A percentile compares a stretch with the other conserved stretches of the same genome.
Evolutionary conservation across 2,329 filamentous ascomycete species (phyloP).

Genomic region (Chaetomiaceae sp.): DNA sequence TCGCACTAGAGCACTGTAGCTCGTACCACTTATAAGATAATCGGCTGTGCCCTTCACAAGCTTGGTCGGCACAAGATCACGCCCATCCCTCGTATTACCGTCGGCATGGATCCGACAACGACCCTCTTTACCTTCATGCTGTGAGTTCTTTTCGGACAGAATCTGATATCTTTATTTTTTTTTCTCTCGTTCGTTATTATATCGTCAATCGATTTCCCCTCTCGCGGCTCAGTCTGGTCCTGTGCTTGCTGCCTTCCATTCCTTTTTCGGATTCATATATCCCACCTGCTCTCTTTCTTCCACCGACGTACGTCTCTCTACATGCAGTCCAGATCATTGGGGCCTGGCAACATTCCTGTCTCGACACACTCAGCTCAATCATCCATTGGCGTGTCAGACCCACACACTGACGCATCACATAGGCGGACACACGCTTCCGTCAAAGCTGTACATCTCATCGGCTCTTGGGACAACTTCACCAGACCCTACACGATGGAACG

Average conservation of each 20-base stretch:
- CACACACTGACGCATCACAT: conserved; percentile 18
- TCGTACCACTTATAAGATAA: conserved; percentile 17
- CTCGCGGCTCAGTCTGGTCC: conserved; percentile 16
- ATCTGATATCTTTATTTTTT: conserved; percentile 13
- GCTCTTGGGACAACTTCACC: conserved; percentile 94
- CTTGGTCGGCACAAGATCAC: conserved; percentile 16
- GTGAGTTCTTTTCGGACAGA: conserved; percentile 45
- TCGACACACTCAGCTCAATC: background rate
- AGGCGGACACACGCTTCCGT: conserved; percentile 58
- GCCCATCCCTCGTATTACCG: conserved; percentile 21
- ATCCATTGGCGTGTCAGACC: background rate
- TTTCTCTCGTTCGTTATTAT: conserved; percentile 13
- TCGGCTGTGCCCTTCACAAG: conserved; percentile 4
- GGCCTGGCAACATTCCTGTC: background rate
- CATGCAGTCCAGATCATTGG: background rate
- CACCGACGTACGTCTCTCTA: background rate
- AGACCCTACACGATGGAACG: conserved; percentile 74
- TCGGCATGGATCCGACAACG: conserved; percentile 54
- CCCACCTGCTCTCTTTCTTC: conserved; percentile 5
- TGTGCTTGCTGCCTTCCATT: conserved; percentile 9
- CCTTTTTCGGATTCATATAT: background rate
- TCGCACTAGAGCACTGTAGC: conserved; percentile 1
- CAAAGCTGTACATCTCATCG: conserved; percentile 71
- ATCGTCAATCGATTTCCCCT: conserved; percentile 19
- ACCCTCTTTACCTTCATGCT: conserved; percentile 65